Evolutionary conservation across 169 alveolate genomes (phyloP), one percentile per base, ranked within the genome.

Genomic region (Theileria equi): DNA sequence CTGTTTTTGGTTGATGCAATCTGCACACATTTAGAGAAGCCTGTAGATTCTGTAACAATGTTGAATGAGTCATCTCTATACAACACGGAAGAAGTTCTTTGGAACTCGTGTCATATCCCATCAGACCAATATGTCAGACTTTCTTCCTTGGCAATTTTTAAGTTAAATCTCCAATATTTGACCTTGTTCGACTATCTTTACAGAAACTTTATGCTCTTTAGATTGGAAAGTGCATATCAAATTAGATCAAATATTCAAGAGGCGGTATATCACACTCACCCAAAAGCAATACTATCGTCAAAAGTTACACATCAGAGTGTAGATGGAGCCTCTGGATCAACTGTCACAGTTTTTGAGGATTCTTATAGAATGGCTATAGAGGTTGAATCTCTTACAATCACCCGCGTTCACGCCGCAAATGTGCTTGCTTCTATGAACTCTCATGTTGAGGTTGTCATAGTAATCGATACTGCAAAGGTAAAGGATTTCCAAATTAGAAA

Each of bases 151-250:
- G 81, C 95, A 2, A 83, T 92, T 55, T 95, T 94, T 60, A 94
- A 94, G 77, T 79, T 94, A 79, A 92, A 91, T 61, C 80, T 89
- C 59, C 95, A 93, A 70, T 94, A 91, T 73, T 81, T 94, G 58
- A 89, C 95, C 16, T 62, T 94, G 62, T 93, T 89, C 69, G 98
- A 94, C 76, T 92, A 91, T 76, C 66, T 94, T 50, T 82, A 89
- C 68, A 85, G 96, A 25, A 94, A 92, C 69, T 94, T 90, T 79
- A 81, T 85, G 21, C 89, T 94, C 55, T 93, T 77, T 78, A 83
- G 92, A 48, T 69, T 91, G 73, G 97, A 94, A 79, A 82, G 95
- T 36, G 84, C 90, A 16, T 90, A 89, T 54, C 96, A 90, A 69
- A 90, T 94, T 40, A 91, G 93, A 41, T 88, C 88, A 28, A 93